Evolutionary conservation across 768 basidiomycete genomes (phyloP).

Genomic region (Imleria badia): DNA sequence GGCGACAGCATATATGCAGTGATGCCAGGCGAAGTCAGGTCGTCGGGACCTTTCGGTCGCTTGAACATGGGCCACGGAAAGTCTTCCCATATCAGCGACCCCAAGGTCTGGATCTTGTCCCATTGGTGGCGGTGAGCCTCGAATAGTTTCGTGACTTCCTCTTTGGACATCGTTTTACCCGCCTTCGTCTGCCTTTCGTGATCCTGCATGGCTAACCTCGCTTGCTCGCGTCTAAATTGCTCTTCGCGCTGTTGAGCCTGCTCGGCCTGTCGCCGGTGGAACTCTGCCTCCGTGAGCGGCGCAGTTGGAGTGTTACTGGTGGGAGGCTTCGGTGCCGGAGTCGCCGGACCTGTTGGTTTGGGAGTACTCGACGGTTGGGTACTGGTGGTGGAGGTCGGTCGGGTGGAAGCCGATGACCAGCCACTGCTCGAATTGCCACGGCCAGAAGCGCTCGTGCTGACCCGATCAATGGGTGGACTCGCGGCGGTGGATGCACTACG

Average conservation of each 20-base stretch:
- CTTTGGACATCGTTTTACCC: constrained; percentile 52
- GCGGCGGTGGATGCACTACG: constrained; percentile 34
- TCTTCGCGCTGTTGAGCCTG: constrained; percentile 66
- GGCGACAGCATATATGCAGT: constrained; percentile 62
- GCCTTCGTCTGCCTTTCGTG: constrained; percentile 42
- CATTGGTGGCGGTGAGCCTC: constrained; percentile 65
- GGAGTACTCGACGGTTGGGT: constrained; percentile 25
- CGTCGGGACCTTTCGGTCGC: constrained; percentile 55
- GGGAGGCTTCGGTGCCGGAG: constrained; percentile 22
- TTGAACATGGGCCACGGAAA: constrained; percentile 77
- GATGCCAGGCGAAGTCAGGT: constrained; percentile 56
- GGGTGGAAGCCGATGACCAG: constrained; percentile 31
- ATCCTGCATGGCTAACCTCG: constrained; percentile 52
- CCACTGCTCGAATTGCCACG: constrained; percentile 28
- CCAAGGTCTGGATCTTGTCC: constrained; percentile 42
- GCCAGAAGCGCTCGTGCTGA: constrained; percentile 27
- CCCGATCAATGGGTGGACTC: constrained; percentile 33
- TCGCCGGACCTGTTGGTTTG: constrained; percentile 24
- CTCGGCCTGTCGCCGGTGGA: constrained; percentile 63
- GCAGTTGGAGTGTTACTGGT: constrained; percentile 18
- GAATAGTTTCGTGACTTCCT: constrained; percentile 55
- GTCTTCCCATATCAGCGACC: constrained; percentile 57
- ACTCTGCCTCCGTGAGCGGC: constrained; percentile 48
- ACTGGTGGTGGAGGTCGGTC: constrained; percentile 26
- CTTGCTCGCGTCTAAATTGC: constrained; percentile 67